Conservation (phyloP, 2,329 filamentous ascomycete species). For the Talaromyces sp. region DNA sequence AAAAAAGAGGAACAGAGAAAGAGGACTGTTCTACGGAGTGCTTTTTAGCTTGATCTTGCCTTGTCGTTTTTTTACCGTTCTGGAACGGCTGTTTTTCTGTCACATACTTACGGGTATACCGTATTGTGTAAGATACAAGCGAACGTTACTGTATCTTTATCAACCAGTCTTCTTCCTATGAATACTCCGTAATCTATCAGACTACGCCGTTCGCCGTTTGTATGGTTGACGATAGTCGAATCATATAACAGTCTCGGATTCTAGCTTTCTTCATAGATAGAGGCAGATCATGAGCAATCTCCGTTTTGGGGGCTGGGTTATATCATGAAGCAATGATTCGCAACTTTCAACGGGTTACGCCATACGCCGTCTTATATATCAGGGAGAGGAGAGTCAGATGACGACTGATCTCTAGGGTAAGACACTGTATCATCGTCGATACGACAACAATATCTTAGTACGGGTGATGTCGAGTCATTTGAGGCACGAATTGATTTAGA, state of each 20-base stretch:
- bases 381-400: background rate
- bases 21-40: background rate
- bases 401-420: background rate
- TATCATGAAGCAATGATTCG: slow-evolving; percentile 1
- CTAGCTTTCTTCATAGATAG: slow-evolving; percentile 3
- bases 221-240: slow-evolving; percentile 1
- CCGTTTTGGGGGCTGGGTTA: background rate
- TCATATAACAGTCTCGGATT: background rate
- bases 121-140: slow-evolving; percentile 1
- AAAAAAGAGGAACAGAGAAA: background rate
- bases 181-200: background rate
- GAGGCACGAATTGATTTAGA: background rate
- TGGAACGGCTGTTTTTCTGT: background rate
- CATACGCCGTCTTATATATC: background rate
- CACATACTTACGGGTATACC: background rate
- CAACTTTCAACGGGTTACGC: background rate
- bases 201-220: background rate
- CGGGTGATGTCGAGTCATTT: slow-evolving; percentile 2
- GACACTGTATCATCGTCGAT: slow-evolving; percentile 8
- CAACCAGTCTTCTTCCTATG: background rate
- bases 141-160: background rate
- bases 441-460: background rate
- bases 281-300: background rate
- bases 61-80: background rate
- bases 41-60: background rate